Conservation (phyloP, 2,329 filamentous ascomycete genomes). For the Pyricularia pennisetigena region DNA sequence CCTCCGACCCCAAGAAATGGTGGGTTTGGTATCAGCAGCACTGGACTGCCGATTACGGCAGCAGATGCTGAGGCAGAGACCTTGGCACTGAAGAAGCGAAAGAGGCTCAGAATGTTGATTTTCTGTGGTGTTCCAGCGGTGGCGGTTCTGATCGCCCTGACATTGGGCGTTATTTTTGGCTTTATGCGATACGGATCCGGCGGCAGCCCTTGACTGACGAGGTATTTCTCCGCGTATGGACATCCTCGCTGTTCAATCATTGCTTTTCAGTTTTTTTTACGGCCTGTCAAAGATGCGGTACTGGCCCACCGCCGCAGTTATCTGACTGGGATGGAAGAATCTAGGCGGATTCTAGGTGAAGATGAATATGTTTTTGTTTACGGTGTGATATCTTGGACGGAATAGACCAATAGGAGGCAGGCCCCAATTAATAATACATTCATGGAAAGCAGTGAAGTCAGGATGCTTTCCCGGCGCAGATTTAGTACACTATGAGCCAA, state of each 20-base stretch:
- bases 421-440: not conserved
- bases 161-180: not conserved
- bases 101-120: not conserved
- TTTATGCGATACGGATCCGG: not conserved
- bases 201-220: not conserved
- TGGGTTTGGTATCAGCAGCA: not conserved
- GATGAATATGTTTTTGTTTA: not conserved
- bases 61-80: not conserved
- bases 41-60: not conserved
- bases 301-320: no score
- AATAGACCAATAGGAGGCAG: not conserved
- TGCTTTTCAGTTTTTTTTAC: not conserved
- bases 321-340: no score
- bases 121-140: not conserved
- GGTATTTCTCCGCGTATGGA: not conserved
- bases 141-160: not conserved
- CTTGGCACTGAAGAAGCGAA: not conserved
- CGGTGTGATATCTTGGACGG: not conserved
- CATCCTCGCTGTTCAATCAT: not conserved
- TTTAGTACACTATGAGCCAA: not conserved
- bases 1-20: not conserved
- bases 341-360: not conserved
- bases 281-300: not conserved
- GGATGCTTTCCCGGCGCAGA: not conserved
- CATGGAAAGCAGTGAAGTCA: not conserved